phyloP scores from a whole-genome alignment of 2,329 filamentous ascomycete species.

The Thermothelomyces thermophilus region DNA sequence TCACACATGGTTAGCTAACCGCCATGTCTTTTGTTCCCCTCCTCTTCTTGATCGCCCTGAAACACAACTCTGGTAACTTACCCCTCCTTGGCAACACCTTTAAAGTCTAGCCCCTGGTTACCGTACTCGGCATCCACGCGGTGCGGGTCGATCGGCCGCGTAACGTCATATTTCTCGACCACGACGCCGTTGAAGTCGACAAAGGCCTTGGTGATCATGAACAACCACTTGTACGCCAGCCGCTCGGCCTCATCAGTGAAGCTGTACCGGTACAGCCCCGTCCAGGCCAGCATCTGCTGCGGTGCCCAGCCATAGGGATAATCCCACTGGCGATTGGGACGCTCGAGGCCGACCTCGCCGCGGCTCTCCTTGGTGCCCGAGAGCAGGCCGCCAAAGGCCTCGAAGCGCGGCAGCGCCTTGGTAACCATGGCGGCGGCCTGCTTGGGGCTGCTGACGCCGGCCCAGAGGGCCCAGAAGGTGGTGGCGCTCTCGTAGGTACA shows the following conservation, averaged over 20 bases:
- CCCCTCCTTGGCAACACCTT: slow-evolving; percentile 93
- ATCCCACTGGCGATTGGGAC: slow-evolving; percentile 96
- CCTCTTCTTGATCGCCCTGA: not conserved
- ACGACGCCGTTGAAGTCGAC: slow-evolving; percentile 98
- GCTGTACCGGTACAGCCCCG: slow-evolving; percentile 82
- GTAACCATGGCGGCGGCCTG: slow-evolving; percentile 80
- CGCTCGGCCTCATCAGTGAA: slow-evolving; percentile 86
- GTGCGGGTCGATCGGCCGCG: slow-evolving; percentile 80
- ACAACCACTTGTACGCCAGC: slow-evolving; percentile 91
- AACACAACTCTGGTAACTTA: slow-evolving; percentile 44
- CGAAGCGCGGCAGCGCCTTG: slow-evolving; percentile 78
- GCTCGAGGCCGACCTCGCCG: slow-evolving; percentile 67
- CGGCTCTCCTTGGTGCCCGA: slow-evolving; percentile 87
- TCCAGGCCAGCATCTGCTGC: slow-evolving; percentile 98
- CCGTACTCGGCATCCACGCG: slow-evolving; percentile 95
- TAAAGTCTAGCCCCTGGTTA: slow-evolving; percentile 92
- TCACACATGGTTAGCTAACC: slow-evolving; percentile 25
- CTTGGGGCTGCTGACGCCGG: slow-evolving; percentile 74
- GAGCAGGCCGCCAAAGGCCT: slow-evolving; percentile 78
- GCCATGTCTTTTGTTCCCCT: too few relatives aligned
- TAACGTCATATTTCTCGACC: slow-evolving; percentile 98
- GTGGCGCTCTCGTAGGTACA: slow-evolving; percentile 85
- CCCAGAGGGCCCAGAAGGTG: slow-evolving; percentile 97
- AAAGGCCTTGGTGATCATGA: slow-evolving; percentile 97
- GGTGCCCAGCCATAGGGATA: slow-evolving; percentile 98